A percentile compares a stretch with the other conserved stretches of the same genome.
Conservation (phyloP, 2,329 filamentous ascomycete genomes). For the Xylaria sp. region DNA sequence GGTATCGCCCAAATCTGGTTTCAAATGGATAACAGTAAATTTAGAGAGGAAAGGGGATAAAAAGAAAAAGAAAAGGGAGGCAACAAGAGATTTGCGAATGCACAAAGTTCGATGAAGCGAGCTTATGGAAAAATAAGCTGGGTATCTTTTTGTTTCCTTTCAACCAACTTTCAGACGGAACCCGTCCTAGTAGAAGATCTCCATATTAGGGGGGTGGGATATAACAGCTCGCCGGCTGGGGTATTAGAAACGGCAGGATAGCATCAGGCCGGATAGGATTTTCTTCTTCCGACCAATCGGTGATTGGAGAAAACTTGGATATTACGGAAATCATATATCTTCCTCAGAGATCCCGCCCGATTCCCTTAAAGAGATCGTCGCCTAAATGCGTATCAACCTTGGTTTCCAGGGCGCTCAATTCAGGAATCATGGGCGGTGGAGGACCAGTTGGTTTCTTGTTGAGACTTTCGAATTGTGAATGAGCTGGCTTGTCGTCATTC, state of each 20-base stretch:
- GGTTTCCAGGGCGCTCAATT: slow-evolving; percentile 58
- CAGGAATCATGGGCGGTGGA: slow-evolving; percentile 66
- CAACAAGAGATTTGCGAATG: slow-evolving; percentile 31
- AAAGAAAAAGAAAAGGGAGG: slow-evolving; percentile 27
- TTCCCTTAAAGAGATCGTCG: slow-evolving; percentile 63
- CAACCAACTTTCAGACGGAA: slow-evolving; percentile 25
- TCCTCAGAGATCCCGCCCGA: slow-evolving; percentile 39
- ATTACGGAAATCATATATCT: slow-evolving; percentile 12
- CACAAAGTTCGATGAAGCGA: slow-evolving; percentile 40
- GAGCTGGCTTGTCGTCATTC: slow-evolving; percentile 47
- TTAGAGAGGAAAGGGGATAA: slow-evolving; percentile 1
- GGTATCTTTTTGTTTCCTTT: slow-evolving; percentile 43
- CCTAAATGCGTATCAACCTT: slow-evolving; percentile 55
- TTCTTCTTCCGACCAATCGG: background rate
- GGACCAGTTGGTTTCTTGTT: slow-evolving; percentile 52
- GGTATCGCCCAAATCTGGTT: background rate
- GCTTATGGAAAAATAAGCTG: slow-evolving; percentile 39
- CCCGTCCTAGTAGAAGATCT: slow-evolving; percentile 29
- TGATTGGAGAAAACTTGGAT: background rate
- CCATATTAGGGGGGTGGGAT: slow-evolving; percentile 31
- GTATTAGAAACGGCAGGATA: slow-evolving; percentile 27
- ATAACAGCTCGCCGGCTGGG: slow-evolving; percentile 32
- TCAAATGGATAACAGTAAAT: slow-evolving; percentile 22
- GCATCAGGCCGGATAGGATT: background rate
- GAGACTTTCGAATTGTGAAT: slow-evolving; percentile 49